phyloP scores from a whole-genome alignment of 257 asterid species.

The Perilla frutescens region DNA sequence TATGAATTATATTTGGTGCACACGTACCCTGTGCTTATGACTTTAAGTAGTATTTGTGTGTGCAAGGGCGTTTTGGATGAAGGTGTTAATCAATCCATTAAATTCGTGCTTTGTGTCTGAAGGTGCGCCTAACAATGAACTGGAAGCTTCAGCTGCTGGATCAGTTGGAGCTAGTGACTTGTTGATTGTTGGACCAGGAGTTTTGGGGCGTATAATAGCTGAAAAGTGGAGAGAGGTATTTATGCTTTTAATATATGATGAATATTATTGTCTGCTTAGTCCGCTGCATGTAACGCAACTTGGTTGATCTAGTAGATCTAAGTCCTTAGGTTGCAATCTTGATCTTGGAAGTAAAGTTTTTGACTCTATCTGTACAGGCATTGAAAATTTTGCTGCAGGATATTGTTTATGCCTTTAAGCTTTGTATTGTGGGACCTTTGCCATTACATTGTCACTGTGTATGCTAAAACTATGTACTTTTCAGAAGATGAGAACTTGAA shows the following conservation, averaged over 20 bases:
- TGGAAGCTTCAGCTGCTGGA: constrained; percentile 58
- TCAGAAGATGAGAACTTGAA: constrained; percentile 28
- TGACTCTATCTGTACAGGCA: background rate
- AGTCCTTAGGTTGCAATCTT: background rate
- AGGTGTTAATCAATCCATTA: background rate
- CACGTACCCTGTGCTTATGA: background rate
- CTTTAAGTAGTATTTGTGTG: background rate
- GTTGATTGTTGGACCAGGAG: constrained; percentile 97
- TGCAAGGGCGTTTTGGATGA: background rate
- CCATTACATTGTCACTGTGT: constrained; percentile 8
- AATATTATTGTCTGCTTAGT: constrained; percentile 16
- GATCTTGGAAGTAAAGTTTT: background rate
- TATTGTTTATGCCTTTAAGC: constrained; percentile 10
- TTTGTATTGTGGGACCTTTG: background rate
- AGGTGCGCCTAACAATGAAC: constrained; percentile 56
- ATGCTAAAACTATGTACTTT: constrained; percentile 1
- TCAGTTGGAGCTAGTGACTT: constrained; percentile 73
- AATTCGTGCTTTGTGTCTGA: constrained; percentile 36
- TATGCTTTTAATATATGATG: constrained; percentile 3
- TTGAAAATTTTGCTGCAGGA: background rate
- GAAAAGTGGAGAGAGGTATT: constrained; percentile 92
- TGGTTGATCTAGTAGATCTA: constrained; percentile 23
- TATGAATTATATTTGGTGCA: background rate
- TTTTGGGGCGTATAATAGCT: constrained; percentile 91
- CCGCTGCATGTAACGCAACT: constrained; percentile 15